These are phyloP conservation scores for Pichia nanzhaoensis DNA, from an alignment of 805 yeast species.

Conservation along the genomic window DNA sequence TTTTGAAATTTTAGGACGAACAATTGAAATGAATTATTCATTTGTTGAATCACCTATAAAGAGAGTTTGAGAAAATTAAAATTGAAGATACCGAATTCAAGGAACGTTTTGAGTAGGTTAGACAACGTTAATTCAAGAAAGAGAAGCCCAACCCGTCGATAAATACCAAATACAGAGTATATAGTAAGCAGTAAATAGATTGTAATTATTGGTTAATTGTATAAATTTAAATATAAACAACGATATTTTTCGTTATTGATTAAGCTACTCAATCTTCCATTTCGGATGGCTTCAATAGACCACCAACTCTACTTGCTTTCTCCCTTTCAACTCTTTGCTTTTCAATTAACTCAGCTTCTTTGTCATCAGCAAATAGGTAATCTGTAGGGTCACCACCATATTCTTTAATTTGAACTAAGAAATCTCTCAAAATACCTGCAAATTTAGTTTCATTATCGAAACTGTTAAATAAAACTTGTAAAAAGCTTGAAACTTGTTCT, in stretches of 20 bases:
- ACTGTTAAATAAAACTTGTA: conserved; percentile 65
- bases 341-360: conserved; percentile 67
- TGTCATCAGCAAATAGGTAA: conserved; percentile 90
- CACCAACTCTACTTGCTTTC: conserved; percentile 83
- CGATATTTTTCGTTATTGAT: not conserved
- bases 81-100: not conserved
- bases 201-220: not conserved
- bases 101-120: not conserved
- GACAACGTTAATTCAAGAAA: not conserved
- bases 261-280: conserved; percentile 53
- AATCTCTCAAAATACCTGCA: conserved; percentile 84
- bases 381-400: conserved; percentile 94
- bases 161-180: not conserved
- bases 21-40: conserved; percentile 32
- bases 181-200: not conserved
- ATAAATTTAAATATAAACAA: conserved; percentile 1
- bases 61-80: not conserved
- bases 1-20: conserved; percentile 30
- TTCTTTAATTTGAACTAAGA: conserved; percentile 92
- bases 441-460: conserved; percentile 72
- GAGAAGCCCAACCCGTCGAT: conserved; percentile 8
- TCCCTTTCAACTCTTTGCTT: conserved; percentile 66
- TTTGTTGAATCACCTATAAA: conserved; percentile 25
- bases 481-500: conserved; percentile 76
- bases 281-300: conserved; percentile 89